Evolutionary conservation across 441 rosid genomes (phyloP), one percentile per base, ranked within the genome.

Genomic region (Sinapis alba): DNA sequence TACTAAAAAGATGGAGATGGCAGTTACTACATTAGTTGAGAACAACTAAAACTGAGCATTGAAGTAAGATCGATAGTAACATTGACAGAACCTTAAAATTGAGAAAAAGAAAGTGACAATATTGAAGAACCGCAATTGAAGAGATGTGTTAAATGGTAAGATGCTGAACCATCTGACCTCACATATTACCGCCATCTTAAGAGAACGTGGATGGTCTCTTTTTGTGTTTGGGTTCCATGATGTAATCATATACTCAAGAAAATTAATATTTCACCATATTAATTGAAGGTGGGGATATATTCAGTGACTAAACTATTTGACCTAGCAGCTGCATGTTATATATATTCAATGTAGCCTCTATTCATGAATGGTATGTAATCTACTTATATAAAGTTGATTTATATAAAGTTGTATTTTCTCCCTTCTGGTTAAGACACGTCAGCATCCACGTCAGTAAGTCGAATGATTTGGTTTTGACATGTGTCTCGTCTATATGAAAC

Each of bases 1-100:
- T 76, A 70, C 67, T 12, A 64, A 45, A 76, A 64, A 64, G 62
- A 61, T 63, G 75, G 79, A 54, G 65, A 69, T 69, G 68, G 58
- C 74, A 62, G 78, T 67, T 68, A 56, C 30, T 53, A 45, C 28
- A 34, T 56, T 71, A 6, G 68, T 62, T 62, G 76, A 32, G 36
- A 32, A 62, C 63, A 51, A 36, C 24, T 11, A 9, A 24, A 27
- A 20, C 36, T n/a, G 68, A 56, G 79, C 79, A 76, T 76, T 76
- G 7, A 76, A 76, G 75, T 56, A 38, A 12, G 51, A 68, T 67
- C 47, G 47, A 66, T 11, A 0, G 7, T 6, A 27, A 66, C 38
- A 53, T 57, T 19, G 54, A 54, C 58, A 62, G 19, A 23, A 69
- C 70, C 79, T 69, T 76, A 69, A 69, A 75, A 69, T 5, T 76